These are phyloP conservation scores for Dovyalis caffra DNA, from an alignment of 345 rosid genomes.

Conservation along the genomic window DNA sequence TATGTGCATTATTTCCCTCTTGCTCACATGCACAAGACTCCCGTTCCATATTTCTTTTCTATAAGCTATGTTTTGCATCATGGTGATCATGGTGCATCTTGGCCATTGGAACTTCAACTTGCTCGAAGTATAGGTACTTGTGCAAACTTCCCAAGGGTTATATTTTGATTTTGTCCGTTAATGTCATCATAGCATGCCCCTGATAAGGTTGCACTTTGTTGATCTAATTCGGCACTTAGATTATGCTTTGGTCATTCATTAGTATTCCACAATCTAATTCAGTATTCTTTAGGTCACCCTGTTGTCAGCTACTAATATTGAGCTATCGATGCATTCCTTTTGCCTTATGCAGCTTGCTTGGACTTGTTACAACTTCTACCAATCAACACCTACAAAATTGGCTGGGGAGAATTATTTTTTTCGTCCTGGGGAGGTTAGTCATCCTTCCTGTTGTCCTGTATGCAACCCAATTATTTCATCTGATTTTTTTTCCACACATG, in stretches of 20 bases:
- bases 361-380: conserved; percentile 98
- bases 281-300: neutral
- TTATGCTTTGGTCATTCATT: neutral
- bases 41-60: too few species aligned
- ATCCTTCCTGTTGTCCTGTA: neutral
- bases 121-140: too few species aligned
- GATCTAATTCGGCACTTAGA: neutral
- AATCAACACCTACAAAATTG: conserved; percentile 83
- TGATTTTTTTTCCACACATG: neutral
- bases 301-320: neutral
- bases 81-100: neutral
- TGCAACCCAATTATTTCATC: neutral
- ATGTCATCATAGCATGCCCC: neutral
- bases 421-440: conserved; percentile 58
- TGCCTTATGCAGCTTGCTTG: conserved; percentile 75
- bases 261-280: neutral
- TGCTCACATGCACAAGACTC: too few species aligned
- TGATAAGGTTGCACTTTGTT: neutral
- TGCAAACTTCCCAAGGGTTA: too few species aligned
- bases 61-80: neutral
- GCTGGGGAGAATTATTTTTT: conserved; percentile 98
- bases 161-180: too few species aligned
- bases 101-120: neutral
- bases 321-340: neutral
- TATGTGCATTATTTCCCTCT: too few species aligned